These are phyloP conservation scores for Cladosporium oxysporum DNA, from an alignment of 2,329 filamentous ascomycete genomes.

Conservation along the genomic window DNA sequence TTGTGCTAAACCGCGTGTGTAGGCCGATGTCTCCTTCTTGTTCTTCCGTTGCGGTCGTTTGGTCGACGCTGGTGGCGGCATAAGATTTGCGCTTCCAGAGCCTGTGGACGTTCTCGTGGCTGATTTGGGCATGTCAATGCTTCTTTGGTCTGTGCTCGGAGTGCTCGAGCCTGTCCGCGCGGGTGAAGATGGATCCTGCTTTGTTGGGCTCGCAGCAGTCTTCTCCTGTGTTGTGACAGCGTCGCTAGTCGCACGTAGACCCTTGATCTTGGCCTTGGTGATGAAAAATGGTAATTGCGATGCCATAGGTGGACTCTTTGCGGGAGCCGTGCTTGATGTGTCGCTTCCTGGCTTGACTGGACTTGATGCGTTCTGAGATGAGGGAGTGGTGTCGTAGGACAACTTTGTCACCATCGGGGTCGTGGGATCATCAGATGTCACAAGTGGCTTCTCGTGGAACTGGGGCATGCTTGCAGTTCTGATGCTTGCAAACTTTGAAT, in stretches of 20 bases:
- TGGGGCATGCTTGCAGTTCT: slow-evolving; percentile 33
- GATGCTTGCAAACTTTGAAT: slow-evolving; percentile 30
- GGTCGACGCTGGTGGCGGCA: slow-evolving; percentile 31
- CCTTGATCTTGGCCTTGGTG: slow-evolving; percentile 55
- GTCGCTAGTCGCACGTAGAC: slow-evolving; percentile 85
- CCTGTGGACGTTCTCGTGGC: slow-evolving; percentile 48
- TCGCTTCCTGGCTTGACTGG: slow-evolving; percentile 45
- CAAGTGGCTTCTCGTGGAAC: slow-evolving; percentile 38
- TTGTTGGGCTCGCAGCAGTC: slow-evolving; percentile 44
- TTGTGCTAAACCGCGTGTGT: slow-evolving; percentile 81
- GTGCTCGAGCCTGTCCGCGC: slow-evolving; percentile 75
- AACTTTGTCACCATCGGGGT: slow-evolving; percentile 60
- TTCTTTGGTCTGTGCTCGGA: slow-evolving; percentile 57
- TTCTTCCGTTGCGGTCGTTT: slow-evolving; percentile 43
- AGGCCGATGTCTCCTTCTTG: slow-evolving; percentile 95
- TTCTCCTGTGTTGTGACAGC: slow-evolving; percentile 58
- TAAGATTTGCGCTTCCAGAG: slow-evolving; percentile 39
- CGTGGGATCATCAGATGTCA: slow-evolving; percentile 42
- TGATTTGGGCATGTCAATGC: slow-evolving; percentile 38
- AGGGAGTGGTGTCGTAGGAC: slow-evolving; percentile 49
- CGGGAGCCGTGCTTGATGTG: slow-evolving; percentile 41
- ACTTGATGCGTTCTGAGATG: slow-evolving; percentile 26
- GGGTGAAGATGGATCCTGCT: slow-evolving; percentile 61
- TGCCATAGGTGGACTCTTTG: slow-evolving; percentile 38
- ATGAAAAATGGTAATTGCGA: slow-evolving; percentile 26